Base-by-base conservation (phyloP, 257 asterid species). In the Plantago major region DNA sequence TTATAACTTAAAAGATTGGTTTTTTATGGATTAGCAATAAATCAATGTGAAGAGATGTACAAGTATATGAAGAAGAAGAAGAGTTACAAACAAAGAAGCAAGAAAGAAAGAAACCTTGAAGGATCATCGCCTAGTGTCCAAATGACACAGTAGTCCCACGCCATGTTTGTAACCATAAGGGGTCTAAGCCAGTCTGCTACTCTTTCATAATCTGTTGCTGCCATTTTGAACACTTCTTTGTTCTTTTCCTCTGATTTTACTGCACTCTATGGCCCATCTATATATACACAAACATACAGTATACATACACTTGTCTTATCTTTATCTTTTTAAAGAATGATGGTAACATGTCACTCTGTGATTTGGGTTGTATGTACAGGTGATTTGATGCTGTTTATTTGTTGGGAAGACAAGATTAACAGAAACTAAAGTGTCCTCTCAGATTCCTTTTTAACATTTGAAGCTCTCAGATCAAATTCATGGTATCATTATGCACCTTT, bases 61-160 rank as follows among this genome's bases (percentile, higher is more conserved):
- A 65, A 46, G 1, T 30, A 16, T 14, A 50, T 11, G 1, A 58
- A 42, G 7, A 54, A 9, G 30, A 22, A 15, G 46, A n/a, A n/a
- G n/a, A n/a, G n/a, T n/a, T 6, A 19, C 14, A n/a, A 55, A 46
- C 11, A 33, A 6, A 42, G 30, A 37, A 16, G 19, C 3, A 22
- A 12, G 19, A 42, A 12, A 12, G 48, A 55, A 58, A 22, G 44
- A 30, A 46, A 86, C 95, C 88, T 89, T 50, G 92, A 81, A 52
- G 97, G 94, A 67, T 89, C 95, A 78, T 84, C 84, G 3, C 95
- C 97, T 48, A 86, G 64, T 67, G 75, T 76, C 97, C 97, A 89
- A 60, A 89, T 74, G 71, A 89, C 79, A 71, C 82, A 84, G 55
- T 77, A 89, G 44, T 87, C 97, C 97, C 95, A 89, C 45, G 68